These are phyloP conservation scores for Geranomyces variabilis DNA, from an alignment of 192 early-diverging fungal species.

Conservation along the genomic window DNA sequence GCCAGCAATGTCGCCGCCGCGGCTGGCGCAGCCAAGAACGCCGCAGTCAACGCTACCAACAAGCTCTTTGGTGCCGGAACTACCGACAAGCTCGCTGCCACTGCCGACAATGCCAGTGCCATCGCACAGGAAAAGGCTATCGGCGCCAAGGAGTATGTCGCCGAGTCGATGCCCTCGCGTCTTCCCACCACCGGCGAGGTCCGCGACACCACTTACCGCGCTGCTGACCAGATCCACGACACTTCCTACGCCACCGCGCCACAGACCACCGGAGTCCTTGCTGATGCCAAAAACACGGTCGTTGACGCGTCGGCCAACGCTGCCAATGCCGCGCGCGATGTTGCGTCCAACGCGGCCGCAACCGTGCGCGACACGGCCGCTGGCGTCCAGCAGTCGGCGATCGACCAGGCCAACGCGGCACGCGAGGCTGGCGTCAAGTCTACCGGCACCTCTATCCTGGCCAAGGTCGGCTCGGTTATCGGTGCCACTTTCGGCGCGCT, in stretches of 20 bases:
- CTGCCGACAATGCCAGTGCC: neutral
- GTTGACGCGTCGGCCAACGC: neutral
- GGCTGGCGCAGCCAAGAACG: constrained; percentile 26
- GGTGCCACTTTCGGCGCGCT: constrained; percentile 25
- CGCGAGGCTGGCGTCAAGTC: constrained; percentile 1
- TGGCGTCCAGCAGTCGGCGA: constrained; percentile 11
- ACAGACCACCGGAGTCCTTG: neutral
- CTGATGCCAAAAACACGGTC: constrained; percentile 5
- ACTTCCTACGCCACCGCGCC: constrained; percentile 3
- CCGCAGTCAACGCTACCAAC: constrained; percentile 17
- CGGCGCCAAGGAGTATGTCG: constrained; percentile 2
- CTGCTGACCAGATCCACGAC: neutral
- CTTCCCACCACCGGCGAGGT: neutral
- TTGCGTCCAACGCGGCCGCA: neutral
- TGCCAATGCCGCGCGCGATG: neutral
- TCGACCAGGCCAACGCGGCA: constrained; percentile 1
- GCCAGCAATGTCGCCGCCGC: constrained; percentile 21
- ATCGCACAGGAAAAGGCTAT: neutral
- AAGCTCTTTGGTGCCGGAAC: constrained; percentile 17
- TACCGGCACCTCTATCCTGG: constrained; percentile 24
- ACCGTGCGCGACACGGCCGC: constrained; percentile 1
- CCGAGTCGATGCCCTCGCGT: neutral
- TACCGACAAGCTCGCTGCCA: neutral
- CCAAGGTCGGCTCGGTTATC: constrained; percentile 16
- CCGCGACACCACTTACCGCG: no score